Evolutionary conservation across 129 eudicot species (phyloP).

Genomic region (Chrysanthemum makinoi): DNA sequence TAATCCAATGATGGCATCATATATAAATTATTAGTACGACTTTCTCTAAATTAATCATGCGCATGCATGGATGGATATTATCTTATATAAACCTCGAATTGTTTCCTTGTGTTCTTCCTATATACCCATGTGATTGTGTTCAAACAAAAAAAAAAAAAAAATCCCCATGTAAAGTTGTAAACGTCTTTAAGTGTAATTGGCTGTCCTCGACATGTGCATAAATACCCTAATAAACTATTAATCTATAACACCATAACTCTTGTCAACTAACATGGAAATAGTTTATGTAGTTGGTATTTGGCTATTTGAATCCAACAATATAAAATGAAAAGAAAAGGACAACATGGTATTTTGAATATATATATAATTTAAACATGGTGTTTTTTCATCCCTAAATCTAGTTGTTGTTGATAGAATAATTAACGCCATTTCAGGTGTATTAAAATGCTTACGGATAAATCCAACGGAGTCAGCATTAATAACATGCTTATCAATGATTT

Average conservation of each 20-base stretch:
- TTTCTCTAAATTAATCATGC: background rate
- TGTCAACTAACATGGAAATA: background rate
- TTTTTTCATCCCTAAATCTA: no score
- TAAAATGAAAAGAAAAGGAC: background rate
- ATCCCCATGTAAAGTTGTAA: constrained; percentile 13
- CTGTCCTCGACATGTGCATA: constrained; percentile 20
- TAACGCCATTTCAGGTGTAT: background rate
- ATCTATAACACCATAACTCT: background rate
- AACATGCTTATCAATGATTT: background rate
- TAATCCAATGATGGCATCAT: background rate
- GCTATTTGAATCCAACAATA: background rate
- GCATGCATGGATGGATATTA: constrained; percentile 1
- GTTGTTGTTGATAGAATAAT: no score
- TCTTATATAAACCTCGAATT: background rate
- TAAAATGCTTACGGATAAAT: background rate
- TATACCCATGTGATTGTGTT: background rate
- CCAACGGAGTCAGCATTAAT: background rate
- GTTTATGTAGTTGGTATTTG: background rate
- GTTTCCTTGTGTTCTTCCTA: constrained; percentile 11
- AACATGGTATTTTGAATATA: background rate
- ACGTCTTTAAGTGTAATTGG: constrained; percentile 22
- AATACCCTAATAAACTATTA: background rate
- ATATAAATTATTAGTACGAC: background rate
- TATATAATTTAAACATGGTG: background rate
- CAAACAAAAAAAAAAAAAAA: background rate